Percentiles rank a stretch among this genome's conserved stretches.
Evolutionary conservation across 208 protist species (phyloP).

Genomic region (Porcisia deanei): DNA sequence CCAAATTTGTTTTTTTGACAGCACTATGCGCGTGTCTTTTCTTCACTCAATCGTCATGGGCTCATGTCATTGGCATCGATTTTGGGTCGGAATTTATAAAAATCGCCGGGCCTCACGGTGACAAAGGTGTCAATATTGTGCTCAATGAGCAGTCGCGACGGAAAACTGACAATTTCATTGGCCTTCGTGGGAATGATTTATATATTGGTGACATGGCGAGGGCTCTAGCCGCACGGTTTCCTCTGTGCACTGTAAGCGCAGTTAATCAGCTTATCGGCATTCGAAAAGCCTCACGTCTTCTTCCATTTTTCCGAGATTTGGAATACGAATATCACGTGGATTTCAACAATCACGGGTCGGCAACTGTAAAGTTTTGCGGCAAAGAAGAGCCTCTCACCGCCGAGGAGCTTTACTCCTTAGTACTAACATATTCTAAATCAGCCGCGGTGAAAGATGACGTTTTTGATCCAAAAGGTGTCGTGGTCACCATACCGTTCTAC

Average conservation of each 20-base stretch:
- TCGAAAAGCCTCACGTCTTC: constrained; percentile 42
- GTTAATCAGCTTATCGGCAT: constrained; percentile 76
- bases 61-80: constrained; percentile 85
- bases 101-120: constrained; percentile 65
- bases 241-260: constrained; percentile 57
- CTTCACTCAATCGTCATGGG: constrained; percentile 5
- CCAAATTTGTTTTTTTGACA: background rate
- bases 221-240: constrained; percentile 88
- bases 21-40: constrained; percentile 12
- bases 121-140: constrained; percentile 89
- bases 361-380: constrained; percentile 53
- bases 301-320: constrained; percentile 26
- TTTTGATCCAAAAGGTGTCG: constrained; percentile 55
- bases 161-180: constrained; percentile 93
- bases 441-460: constrained; percentile 61
- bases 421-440: constrained; percentile 69
- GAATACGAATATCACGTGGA: constrained; percentile 52
- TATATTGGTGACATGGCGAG: constrained; percentile 90
- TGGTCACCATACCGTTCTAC: constrained; percentile 92
- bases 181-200: constrained; percentile 88
- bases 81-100: constrained; percentile 90
- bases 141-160: constrained; percentile 94
- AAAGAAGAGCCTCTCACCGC: constrained; percentile 60
- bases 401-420: constrained; percentile 90
- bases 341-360: constrained; percentile 47